Percentiles rank a stretch among this genome's conserved stretches.
phyloP scores from a whole-genome alignment of 2,329 filamentous ascomycete genomes.

The Grosmannia huntii region DNA sequence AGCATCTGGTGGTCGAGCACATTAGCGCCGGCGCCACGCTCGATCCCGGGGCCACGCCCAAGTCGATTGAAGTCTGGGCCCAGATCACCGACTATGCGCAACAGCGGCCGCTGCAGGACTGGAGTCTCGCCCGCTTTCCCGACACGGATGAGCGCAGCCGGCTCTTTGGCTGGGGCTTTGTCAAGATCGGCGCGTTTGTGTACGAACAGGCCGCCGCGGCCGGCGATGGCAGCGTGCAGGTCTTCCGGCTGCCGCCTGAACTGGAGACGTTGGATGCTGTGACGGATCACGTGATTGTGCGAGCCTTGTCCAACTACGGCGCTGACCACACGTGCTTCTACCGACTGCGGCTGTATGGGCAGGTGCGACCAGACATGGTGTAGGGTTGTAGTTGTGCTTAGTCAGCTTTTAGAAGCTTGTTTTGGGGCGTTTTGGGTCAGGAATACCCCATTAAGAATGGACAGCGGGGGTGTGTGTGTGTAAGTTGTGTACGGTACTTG shows the following conservation, averaged over 20 bases:
- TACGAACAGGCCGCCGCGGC: conserved; percentile 31
- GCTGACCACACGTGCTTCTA: conserved; percentile 53
- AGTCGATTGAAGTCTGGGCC: conserved; percentile 58
- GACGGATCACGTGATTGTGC: conserved; percentile 40
- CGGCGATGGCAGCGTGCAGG: conserved; percentile 26
- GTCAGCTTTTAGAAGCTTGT: not conserved
- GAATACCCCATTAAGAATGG: not conserved
- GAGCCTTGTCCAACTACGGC: conserved; percentile 47
- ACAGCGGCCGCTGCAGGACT: conserved; percentile 26
- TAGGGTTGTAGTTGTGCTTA: not conserved
- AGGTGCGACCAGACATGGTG: conserved; percentile 13
- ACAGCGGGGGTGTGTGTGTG: too few species aligned
- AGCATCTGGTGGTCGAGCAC: conserved; percentile 62
- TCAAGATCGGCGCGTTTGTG: conserved; percentile 44
- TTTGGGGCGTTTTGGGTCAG: not conserved
- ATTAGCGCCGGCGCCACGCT: conserved; percentile 49
- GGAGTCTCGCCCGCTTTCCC: conserved; percentile 29
- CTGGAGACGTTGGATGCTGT: conserved; percentile 31
- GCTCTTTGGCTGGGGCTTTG: conserved; percentile 28
- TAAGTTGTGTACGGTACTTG: too few species aligned
- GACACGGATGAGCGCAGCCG: conserved; percentile 14
- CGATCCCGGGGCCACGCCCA: conserved; percentile 49
- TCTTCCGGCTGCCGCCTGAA: conserved; percentile 39
- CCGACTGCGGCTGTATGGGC: conserved; percentile 44
- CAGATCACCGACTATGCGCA: conserved; percentile 34